Conservation (phyloP, 192 early-diverging fungal genomes). For the Obelidium mucronatum region DNA sequence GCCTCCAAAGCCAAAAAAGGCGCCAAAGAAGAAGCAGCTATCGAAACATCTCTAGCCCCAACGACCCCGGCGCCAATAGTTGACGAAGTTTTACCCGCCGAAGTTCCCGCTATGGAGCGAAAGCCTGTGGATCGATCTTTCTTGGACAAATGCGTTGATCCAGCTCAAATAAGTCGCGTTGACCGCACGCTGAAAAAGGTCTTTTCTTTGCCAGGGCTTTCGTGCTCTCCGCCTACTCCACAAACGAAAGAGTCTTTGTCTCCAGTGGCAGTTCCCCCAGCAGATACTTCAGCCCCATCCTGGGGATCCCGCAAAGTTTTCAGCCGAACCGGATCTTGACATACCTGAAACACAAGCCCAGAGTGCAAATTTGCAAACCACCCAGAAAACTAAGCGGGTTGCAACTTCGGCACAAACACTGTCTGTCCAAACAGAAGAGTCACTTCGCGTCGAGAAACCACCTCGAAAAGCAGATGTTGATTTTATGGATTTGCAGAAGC, state of each 20-base stretch:
- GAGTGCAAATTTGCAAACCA: background rate
- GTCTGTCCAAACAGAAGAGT: background rate
- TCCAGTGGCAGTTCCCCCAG: too few relatives aligned
- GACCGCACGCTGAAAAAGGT: background rate
- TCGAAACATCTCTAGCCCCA: background rate
- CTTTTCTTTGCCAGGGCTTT: background rate
- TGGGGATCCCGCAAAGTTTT: too few relatives aligned
- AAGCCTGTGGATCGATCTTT: conserved; percentile 1
- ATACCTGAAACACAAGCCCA: too few relatives aligned
- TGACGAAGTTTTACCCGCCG: background rate
- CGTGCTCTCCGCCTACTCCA: too few relatives aligned
- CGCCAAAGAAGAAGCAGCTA: background rate
- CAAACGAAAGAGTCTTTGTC: too few relatives aligned
- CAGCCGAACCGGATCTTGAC: too few relatives aligned
- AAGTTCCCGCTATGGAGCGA: background rate
- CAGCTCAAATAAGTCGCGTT: background rate
- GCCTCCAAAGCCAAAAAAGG: background rate
- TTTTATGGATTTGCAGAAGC: too few relatives aligned
- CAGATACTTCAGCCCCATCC: too few relatives aligned
- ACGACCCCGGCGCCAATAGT: background rate
- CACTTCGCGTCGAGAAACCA: background rate
- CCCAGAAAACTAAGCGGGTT: background rate
- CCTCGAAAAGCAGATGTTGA: background rate
- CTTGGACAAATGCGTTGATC: background rate
- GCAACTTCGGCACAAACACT: background rate